These are phyloP conservation scores for Dactylorhiza incarnata DNA, from an alignment of 106 monocot genomes.

Conservation along the genomic window DNA sequence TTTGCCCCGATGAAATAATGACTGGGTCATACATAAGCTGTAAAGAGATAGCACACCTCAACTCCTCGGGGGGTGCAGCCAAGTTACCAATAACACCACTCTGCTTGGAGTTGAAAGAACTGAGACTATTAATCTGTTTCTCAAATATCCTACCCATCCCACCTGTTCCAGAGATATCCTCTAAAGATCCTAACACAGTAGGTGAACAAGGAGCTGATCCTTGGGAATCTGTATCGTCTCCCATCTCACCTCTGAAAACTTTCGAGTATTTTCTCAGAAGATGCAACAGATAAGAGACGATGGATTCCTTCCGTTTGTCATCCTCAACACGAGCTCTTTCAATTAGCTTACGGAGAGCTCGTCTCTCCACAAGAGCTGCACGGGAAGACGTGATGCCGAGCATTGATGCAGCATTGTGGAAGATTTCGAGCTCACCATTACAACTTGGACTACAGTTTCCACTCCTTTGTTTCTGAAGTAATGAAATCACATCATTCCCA, in stretches of 20 bases:
- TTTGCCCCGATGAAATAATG: slow-evolving; percentile 91
- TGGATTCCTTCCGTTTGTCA: slow-evolving; percentile 71
- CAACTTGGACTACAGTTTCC: slow-evolving; percentile 20
- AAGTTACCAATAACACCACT: slow-evolving; percentile 27
- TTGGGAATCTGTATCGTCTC: slow-evolving; percentile 60
- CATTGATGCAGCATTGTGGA: slow-evolving; percentile 53
- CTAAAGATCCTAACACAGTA: slow-evolving; percentile 21
- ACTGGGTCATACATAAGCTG: slow-evolving; percentile 98
- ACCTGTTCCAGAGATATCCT: slow-evolving; percentile 4
- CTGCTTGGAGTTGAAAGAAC: slow-evolving; percentile 38
- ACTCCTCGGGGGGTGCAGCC: slow-evolving; percentile 69
- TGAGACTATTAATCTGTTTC: slow-evolving; percentile 33
- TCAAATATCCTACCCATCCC: slow-evolving; percentile 24
- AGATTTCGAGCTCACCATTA: slow-evolving; percentile 58
- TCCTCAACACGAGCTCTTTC: slow-evolving; percentile 55
- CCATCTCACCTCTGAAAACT: slow-evolving; percentile 53
- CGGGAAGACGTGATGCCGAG: slow-evolving; percentile 74
- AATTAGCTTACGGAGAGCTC: slow-evolving; percentile 78
- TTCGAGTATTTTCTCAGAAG: slow-evolving; percentile 89
- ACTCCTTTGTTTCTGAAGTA: slow-evolving; percentile 64
- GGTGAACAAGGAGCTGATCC: slow-evolving; percentile 70
- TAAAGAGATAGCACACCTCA: slow-evolving; percentile 79
- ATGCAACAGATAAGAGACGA: slow-evolving; percentile 50
- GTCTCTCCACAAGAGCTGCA: slow-evolving; percentile 75
- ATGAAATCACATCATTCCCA: slow-evolving; percentile 51